These are phyloP conservation scores for Mycena belliarum DNA, from an alignment of 768 basidiomycete genomes.

Conservation along the genomic window DNA sequence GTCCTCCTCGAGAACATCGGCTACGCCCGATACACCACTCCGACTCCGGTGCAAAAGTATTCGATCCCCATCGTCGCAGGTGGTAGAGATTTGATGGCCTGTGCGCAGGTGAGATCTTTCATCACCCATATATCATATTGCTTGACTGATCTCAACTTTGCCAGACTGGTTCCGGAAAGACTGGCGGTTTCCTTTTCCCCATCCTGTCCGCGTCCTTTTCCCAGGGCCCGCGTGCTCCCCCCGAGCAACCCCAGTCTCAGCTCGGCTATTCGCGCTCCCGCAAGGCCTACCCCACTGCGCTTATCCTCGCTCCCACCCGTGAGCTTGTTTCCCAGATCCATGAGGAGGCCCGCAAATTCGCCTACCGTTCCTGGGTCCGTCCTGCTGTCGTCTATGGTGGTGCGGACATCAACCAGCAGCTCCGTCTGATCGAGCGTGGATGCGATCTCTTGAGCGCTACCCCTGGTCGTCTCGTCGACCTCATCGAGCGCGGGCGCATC, in stretches of 20 bases:
- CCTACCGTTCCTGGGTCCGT: constrained; percentile 98
- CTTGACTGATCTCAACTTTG: constrained; percentile 18
- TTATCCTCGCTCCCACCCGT: constrained; percentile 96
- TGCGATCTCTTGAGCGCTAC: constrained; percentile 97
- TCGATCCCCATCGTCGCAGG: constrained; percentile 96
- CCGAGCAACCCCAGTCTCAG: constrained; percentile 48
- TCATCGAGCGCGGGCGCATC: constrained; percentile 97
- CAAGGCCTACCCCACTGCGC: constrained; percentile 95
- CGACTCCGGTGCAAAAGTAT: constrained; percentile 99
- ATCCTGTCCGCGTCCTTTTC: constrained; percentile 93
- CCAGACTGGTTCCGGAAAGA: constrained; percentile 99
- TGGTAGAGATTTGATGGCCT: constrained; percentile 91
- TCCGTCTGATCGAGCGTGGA: constrained; percentile 92
- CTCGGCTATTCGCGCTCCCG: constrained; percentile 64
- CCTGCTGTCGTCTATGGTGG: constrained; percentile 99
- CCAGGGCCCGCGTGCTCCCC: constrained; percentile 75
- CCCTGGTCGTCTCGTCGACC: constrained; percentile 95
- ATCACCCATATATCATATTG: constrained; percentile 11
- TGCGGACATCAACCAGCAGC: constrained; percentile 95
- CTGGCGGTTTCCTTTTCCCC: constrained; percentile 98
- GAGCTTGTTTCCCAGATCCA: constrained; percentile 99
- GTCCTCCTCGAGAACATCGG: constrained; percentile 94
- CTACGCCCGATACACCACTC: constrained; percentile 89
- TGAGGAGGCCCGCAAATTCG: constrained; percentile 98
- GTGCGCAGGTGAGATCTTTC: constrained; percentile 69